Conservation (phyloP, 2,329 filamentous ascomycete genomes). For the Fusarium sarcochroum region DNA sequence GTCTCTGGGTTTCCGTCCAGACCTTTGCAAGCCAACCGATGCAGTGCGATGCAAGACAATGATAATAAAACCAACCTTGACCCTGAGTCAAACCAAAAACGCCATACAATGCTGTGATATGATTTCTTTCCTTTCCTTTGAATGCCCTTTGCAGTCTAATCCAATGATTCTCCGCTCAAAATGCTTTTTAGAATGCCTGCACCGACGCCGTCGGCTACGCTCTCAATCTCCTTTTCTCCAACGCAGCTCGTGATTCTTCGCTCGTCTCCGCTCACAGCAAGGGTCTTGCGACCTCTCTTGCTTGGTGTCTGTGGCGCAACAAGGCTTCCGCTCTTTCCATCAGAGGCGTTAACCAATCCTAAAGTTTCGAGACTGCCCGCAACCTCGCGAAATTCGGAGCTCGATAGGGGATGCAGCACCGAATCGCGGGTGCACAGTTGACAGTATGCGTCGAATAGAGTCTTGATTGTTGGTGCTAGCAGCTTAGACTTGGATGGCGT, state of each 20-base stretch:
- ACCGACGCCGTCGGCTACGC: slow-evolving; percentile 74
- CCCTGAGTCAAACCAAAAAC: slow-evolving; percentile 29
- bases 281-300: slow-evolving; percentile 73
- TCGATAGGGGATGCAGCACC: slow-evolving; percentile 89
- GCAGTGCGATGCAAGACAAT: slow-evolving; percentile 34
- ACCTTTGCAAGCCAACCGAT: slow-evolving; percentile 26
- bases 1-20: slow-evolving; percentile 17
- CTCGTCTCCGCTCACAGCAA: slow-evolving; percentile 74
- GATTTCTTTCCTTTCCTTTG: slow-evolving; percentile 12
- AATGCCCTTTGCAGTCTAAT: slow-evolving; percentile 53
- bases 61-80: slow-evolving; percentile 14
- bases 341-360: slow-evolving; percentile 80
- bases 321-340: slow-evolving; percentile 78
- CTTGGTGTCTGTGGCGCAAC: slow-evolving; percentile 77
- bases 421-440: slow-evolving; percentile 87
- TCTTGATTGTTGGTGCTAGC: slow-evolving; percentile 83
- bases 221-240: slow-evolving; percentile 82
- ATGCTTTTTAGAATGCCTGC: slow-evolving; percentile 74
- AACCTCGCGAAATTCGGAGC: slow-evolving; percentile 94
- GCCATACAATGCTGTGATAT: slow-evolving; percentile 42
- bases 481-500: slow-evolving; percentile 74
- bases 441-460: slow-evolving; percentile 86
- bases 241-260: slow-evolving; percentile 84
- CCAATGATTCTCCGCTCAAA: slow-evolving; percentile 71
- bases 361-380: slow-evolving; percentile 90